Evolutionary conservation across 129 eudicot genomes (phyloP), one percentile per base, ranked within the genome.

Genomic region (Pulicaria dysenterica): DNA sequence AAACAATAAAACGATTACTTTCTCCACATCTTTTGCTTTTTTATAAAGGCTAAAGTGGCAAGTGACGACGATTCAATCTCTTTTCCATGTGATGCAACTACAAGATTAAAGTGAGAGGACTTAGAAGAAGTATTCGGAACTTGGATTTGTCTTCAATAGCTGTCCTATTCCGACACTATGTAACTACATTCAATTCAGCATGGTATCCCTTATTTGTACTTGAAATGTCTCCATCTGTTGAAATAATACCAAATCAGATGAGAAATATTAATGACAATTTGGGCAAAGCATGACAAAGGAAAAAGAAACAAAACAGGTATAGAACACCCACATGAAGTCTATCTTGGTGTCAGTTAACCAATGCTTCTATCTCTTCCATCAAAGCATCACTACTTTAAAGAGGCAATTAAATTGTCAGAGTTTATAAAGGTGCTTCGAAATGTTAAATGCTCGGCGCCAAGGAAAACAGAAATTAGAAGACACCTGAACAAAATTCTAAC

Each of bases 121-220:
- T 88, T 88, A 94, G 97, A 75, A 94, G 86, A 79, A 94, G 96
- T 75, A 94, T 86, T 73, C 93, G 82, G 49, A 87, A 85, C 85
- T 90, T 94, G 24, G 89, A 82, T 71, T 48, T 94, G 88, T 88
- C 91, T 73, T 88, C 91, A 58, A 59, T 73, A 71, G 88, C 88
- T 66, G 79, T 81, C 75, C 80, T 86, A 64, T 83, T 82, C 73
- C 80, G 88, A 75, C 89, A 77, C 78, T 90, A 94, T 46, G 99
- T 94, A 44, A 94, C 90, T 60, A 94, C 96, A 60, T 80, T 83
- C 76, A 88, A 36, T 79, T 94, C 84, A n/a, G 97, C 93, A 70
- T 81, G 83, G 53, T 94, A 94, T 1, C 97, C 96, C 76, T 85
- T 90, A 60, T 90, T 90, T 72, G 77, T 76, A 81, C 76, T 71